Base-by-base conservation (phyloP, 345 rosid genomes). In the Gossypium bickii region DNA sequence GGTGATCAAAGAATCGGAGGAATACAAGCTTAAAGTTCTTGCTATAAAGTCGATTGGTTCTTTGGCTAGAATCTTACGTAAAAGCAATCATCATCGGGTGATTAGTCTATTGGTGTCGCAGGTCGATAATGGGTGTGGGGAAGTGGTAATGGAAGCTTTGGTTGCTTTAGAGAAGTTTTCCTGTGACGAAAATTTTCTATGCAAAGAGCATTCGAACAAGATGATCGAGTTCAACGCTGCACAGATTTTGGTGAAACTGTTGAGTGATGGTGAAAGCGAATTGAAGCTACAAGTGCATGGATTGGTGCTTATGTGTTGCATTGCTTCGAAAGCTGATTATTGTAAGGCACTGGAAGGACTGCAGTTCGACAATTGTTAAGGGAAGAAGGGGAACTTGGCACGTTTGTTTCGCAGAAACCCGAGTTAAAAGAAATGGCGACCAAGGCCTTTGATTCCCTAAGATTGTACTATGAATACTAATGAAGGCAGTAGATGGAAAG, bases 11-110 rank as follows among this genome's bases (percentile, higher is more conserved):
- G 79, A 86, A n/a, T 57, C 78, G 15, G 90, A 87, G 13, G 52
- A 38, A 0, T 12, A 17, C 12, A 11, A 61, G 2, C n/a, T 90
- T 74, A 85, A 81, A 62, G 79, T 86, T 74, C 87, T 89, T 1
- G 94, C 97, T 6, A 84, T 94, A 51, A 86, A 74, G 71, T 86
- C 93, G 2, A 86, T 94, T 29, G 98, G 97, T 15, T 94, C 89
- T 1, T 60, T 92, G 74, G 94, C 97, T 3, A 82, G 94, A 85
- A 94, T 90, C 1, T 94, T 94, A 62, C 85, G 88, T 0, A 93
- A 96, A 5, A 83, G 94, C 48, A 93, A 92, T 56, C 88, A 88
- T 1, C 84, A 89, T 38, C 38, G 2, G 3, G 89, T 90, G 38
- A 81, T 93, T 57, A 70, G 72, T 66, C 89, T 90, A 0, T 77